Conservation (phyloP, 169 alveolate genomes). For the Plasmodium vivax region DNA sequence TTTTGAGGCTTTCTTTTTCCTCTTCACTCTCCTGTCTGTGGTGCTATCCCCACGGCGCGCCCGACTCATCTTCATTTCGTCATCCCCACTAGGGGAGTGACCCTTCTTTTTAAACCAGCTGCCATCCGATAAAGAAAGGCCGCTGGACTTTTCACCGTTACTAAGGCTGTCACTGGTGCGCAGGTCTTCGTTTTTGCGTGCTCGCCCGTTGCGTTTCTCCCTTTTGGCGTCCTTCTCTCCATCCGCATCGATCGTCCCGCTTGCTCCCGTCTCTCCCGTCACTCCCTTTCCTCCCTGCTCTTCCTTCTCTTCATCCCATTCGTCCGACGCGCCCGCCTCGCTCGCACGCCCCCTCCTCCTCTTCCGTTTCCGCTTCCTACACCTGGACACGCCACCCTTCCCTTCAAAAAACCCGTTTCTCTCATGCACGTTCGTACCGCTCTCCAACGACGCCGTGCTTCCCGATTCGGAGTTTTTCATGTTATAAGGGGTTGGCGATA, state of each 20-base stretch:
- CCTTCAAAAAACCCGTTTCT: not conserved
- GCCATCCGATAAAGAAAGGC: not conserved
- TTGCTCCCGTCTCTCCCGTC: too few species aligned
- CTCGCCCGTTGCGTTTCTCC: not conserved
- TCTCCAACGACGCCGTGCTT: not conserved
- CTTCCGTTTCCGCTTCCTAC: not conserved
- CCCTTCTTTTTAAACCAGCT: not conserved
- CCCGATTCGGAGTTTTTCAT: not conserved
- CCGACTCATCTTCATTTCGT: not conserved
- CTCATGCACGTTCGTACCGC: not conserved
- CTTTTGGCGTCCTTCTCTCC: not conserved
- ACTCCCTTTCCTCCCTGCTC: too few species aligned
- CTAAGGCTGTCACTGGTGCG: not conserved
- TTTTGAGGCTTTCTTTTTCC: not conserved
- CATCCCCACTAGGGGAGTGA: not conserved
- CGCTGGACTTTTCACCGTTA: not conserved
- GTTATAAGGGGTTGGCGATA: not conserved
- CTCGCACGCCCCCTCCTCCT: not conserved
- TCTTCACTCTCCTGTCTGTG: not conserved
- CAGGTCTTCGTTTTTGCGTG: not conserved
- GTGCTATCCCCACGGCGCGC: not conserved
- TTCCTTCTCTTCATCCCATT: not conserved
- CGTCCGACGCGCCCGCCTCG: not conserved
- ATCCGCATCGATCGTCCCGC: not conserved
- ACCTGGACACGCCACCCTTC: not conserved